Conservation (phyloP, 2,329 filamentous ascomycete genomes). For the Thermothelomyces thermophilus region DNA sequence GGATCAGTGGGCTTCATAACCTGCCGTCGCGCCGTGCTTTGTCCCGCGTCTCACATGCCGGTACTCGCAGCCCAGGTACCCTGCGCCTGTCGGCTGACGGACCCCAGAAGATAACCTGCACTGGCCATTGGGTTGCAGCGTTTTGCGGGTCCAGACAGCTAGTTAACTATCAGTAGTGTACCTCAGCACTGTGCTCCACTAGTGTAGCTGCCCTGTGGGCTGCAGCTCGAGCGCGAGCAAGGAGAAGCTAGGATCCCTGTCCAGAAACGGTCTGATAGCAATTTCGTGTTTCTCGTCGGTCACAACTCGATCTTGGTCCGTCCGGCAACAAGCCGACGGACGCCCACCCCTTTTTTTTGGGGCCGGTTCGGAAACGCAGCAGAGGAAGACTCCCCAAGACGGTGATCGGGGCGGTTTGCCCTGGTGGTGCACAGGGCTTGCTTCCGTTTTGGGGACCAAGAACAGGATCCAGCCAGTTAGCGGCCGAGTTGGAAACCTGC, state of each 20-base stretch:
- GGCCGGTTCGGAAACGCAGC: slow-evolving; percentile 1
- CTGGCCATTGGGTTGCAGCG: slow-evolving; percentile 21
- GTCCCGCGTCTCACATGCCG: slow-evolving; percentile 15
- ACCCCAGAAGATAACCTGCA: slow-evolving; percentile 18
- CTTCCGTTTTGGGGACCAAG: slow-evolving; percentile 15
- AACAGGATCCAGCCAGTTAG: slow-evolving; percentile 10
- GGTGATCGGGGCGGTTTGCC: slow-evolving; percentile 5
- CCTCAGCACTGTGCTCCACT: no score
- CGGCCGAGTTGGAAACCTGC: no score
- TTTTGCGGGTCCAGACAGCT: no score
- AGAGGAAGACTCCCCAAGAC: not conserved
- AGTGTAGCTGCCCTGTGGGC: no score
- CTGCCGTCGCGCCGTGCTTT: slow-evolving; percentile 3
- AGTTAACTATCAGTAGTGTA: no score
- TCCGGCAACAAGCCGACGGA: slow-evolving; percentile 10
- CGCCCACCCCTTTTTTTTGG: slow-evolving; percentile 15
- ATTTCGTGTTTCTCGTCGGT: slow-evolving; percentile 23
- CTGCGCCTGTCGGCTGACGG: slow-evolving; percentile 8
- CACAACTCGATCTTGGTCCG: slow-evolving; percentile 18
- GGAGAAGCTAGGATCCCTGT: slow-evolving; percentile 23
- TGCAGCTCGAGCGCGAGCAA: slow-evolving; percentile 21
- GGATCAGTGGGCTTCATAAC: not conserved
- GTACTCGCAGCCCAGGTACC: slow-evolving; percentile 22
- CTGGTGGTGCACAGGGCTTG: slow-evolving; percentile 1
- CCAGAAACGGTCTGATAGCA: slow-evolving; percentile 25